Conservation (phyloP, 129 eudicot species). For the Flaveria robusta region DNA sequence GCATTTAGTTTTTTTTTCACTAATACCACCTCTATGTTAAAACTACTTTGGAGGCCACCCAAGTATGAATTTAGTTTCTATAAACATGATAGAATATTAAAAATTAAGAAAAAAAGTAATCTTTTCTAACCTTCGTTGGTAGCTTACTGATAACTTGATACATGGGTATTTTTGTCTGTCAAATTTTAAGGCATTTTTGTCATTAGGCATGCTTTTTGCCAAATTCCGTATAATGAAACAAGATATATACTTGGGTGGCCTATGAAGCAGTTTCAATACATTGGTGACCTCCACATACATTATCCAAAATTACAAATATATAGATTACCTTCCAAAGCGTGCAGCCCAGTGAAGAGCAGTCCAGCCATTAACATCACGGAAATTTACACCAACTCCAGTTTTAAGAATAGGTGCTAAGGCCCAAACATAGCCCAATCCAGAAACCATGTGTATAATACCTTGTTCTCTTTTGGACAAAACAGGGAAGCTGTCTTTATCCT, state of each 20-base stretch:
- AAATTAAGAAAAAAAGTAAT: not conserved
- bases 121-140: not conserved
- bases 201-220: not conserved
- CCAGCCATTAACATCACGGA: constrained; percentile 87
- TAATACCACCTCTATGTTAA: not conserved
- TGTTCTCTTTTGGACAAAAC: constrained; percentile 81
- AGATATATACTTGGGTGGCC: not conserved
- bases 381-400: constrained; percentile 71
- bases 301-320: not conserved
- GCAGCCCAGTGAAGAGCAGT: constrained; percentile 99
- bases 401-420: constrained; percentile 77
- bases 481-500: constrained; percentile 22
- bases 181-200: not conserved
- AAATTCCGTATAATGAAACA: not conserved
- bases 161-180: not conserved
- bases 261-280: not conserved
- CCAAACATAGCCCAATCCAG: constrained; percentile 95
- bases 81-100: not conserved
- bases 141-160: constrained; percentile 1
- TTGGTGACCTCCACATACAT: not conserved
- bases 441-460: constrained; percentile 91
- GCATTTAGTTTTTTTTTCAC: not conserved
- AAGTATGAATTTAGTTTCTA: not conserved
- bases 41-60: not conserved
- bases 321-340: constrained; percentile 82